Evolutionary conservation across 108 stramenopile species (phyloP).

Genomic region (Fragilaria radians): DNA sequence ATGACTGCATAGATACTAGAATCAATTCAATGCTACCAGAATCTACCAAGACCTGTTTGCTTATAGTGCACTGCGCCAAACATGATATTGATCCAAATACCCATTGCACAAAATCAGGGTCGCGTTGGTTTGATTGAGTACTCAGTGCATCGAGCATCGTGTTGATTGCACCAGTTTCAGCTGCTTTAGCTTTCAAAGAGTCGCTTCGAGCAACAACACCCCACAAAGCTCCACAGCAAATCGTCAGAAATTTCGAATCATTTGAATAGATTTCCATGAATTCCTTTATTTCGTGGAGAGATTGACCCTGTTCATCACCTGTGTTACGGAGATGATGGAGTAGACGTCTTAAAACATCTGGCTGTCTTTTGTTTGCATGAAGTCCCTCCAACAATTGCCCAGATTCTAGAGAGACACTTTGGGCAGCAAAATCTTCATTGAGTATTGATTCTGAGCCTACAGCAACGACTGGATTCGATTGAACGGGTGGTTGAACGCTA

Average conservation of each 20-base stretch:
- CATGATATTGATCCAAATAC: conserved; percentile 19
- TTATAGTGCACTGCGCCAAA: conserved; percentile 9
- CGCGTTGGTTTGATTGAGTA: conserved; percentile 5
- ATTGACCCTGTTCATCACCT: conserved; percentile 5
- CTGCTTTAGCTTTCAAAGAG: conserved; percentile 9
- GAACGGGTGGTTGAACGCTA: background rate
- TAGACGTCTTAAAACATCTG: conserved; percentile 7
- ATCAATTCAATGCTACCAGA: conserved; percentile 15
- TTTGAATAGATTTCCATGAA: conserved; percentile 17
- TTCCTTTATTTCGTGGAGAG: conserved; percentile 18
- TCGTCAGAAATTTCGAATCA: conserved; percentile 14
- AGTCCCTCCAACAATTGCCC: conserved; percentile 9
- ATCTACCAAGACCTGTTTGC: conserved; percentile 9
- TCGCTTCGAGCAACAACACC: conserved; percentile 7
- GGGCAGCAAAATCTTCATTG: background rate
- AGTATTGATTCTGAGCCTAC: background rate
- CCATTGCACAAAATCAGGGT: conserved; percentile 24
- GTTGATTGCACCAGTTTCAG: conserved; percentile 15
- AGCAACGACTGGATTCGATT: background rate
- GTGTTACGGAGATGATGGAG: conserved; percentile 28
- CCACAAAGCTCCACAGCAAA: conserved; percentile 24
- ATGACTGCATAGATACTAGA: conserved; percentile 9
- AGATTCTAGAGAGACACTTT: background rate
- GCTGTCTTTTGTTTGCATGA: conserved; percentile 1
- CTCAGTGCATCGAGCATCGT: conserved; percentile 14